Percentiles rank a stretch among this genome's conserved stretches.
These are phyloP conservation scores for Psophocarpus tetragonolobus DNA, from an alignment of 306 rosid genomes.

Conservation along the genomic window DNA sequence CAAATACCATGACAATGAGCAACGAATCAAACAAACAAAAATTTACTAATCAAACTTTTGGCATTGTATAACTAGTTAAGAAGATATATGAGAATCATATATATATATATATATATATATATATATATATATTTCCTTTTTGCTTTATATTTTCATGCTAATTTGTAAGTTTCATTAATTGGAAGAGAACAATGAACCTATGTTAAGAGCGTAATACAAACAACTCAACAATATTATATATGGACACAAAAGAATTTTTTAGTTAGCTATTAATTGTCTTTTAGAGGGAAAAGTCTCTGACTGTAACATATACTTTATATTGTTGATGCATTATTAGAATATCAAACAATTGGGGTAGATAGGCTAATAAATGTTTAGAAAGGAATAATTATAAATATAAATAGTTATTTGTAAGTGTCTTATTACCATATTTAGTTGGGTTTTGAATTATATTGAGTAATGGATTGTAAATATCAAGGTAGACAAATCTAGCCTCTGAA, in stretches of 20 bases:
- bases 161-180: neutral
- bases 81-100: neutral
- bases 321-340: neutral
- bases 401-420: neutral
- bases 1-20: slow-evolving; percentile 3
- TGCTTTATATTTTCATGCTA: neutral
- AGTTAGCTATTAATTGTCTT: neutral
- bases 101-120: too few relatives aligned
- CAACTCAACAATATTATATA: neutral
- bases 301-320: neutral
- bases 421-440: slow-evolving; percentile 57
- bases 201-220: neutral
- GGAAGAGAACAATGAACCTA: neutral
- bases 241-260: neutral
- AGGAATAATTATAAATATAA: neutral
- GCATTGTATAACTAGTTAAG: neutral
- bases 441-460: slow-evolving; percentile 46
- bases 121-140: too few relatives aligned
- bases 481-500: slow-evolving; percentile 58
- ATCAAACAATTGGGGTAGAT: neutral
- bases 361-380: neutral
- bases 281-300: neutral
- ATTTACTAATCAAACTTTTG: neutral
- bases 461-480: slow-evolving; percentile 54
- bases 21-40: neutral